Percentiles rank a stretch among this genome's conserved stretches.
These are phyloP conservation scores for Talaromyces trachyspermus DNA, from an alignment of 495 filamentous ascomycete genomes.

Conservation along the genomic window DNA sequence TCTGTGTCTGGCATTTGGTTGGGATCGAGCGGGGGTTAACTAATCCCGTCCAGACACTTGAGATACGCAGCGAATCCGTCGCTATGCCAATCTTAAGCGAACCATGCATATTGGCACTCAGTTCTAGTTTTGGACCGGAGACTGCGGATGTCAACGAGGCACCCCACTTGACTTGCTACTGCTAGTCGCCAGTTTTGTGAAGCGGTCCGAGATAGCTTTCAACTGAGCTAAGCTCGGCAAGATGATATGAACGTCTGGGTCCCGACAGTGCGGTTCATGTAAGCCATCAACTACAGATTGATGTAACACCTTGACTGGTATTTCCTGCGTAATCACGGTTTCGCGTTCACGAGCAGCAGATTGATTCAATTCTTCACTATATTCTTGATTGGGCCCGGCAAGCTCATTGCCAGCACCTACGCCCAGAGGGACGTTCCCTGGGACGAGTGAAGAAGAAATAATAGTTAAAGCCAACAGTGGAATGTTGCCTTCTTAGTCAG, in stretches of 20 bases:
- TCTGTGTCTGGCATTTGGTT: constrained; percentile 56
- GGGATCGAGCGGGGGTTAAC: constrained; percentile 81
- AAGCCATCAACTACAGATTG: constrained; percentile 72
- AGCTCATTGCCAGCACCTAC: constrained; percentile 25
- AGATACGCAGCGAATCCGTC: constrained; percentile 75
- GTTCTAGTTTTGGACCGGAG: constrained; percentile 57
- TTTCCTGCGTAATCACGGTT: constrained; percentile 88
- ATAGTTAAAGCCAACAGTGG: constrained; percentile 84
- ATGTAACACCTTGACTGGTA: constrained; percentile 85
- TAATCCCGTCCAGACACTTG: constrained; percentile 72
- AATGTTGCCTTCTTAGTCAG: constrained; percentile 81
- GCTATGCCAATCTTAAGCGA: constrained; percentile 63
- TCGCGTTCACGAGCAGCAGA: constrained; percentile 53
- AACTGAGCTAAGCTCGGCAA: constrained; percentile 76
- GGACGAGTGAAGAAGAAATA: constrained; percentile 44
- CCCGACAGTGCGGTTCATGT: constrained; percentile 81
- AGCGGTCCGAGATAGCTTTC: constrained; percentile 87
- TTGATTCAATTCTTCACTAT: background rate
- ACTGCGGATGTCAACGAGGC: constrained; percentile 15
- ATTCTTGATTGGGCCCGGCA: constrained; percentile 15
- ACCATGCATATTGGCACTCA: constrained; percentile 90
- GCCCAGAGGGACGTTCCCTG: constrained; percentile 39
- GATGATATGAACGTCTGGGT: constrained; percentile 90
- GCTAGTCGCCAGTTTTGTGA: constrained; percentile 63
- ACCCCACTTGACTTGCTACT: constrained; percentile 7